Conservation (phyloP, 2,329 filamentous ascomycete species). For the Aspergillus floridensis region DNA sequence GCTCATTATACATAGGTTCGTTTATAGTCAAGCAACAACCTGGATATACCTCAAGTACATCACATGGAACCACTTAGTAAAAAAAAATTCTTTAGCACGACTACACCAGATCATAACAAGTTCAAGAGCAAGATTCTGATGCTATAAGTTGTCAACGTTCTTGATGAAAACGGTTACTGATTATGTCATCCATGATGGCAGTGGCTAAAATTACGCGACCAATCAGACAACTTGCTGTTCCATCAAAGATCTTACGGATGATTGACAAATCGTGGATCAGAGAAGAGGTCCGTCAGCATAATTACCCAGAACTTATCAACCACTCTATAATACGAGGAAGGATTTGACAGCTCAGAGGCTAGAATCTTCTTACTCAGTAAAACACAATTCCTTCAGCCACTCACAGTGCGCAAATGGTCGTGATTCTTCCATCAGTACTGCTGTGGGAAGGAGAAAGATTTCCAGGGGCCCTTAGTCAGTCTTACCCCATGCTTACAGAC, state of each 20-base stretch:
- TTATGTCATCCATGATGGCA: neutral
- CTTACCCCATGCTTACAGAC: constrained; percentile 8
- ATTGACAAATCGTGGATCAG: neutral
- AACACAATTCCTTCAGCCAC: neutral
- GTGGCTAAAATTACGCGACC: neutral
- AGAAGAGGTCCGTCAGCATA: neutral
- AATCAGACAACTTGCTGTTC: neutral
- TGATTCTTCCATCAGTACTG: neutral
- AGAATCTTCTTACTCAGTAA: neutral
- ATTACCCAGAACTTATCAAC: neutral
- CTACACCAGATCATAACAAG: too few species aligned
- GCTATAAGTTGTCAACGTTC: too few species aligned
- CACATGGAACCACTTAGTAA: too few species aligned
- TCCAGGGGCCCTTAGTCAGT: constrained; percentile 2
- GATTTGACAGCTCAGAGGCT: neutral
- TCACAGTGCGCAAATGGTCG: neutral
- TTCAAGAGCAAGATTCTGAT: too few species aligned
- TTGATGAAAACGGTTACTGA: neutral
- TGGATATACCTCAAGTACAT: too few species aligned
- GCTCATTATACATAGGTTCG: too few species aligned
- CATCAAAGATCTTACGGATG: neutral
- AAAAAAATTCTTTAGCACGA: too few species aligned
- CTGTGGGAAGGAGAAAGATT: neutral
- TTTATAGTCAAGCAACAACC: too few species aligned
- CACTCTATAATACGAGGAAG: neutral